Evolutionary conservation across 164 flowering plant species (phyloP), one percentile per base, ranked within the genome.

Genomic region (Litsea cubeba): DNA sequence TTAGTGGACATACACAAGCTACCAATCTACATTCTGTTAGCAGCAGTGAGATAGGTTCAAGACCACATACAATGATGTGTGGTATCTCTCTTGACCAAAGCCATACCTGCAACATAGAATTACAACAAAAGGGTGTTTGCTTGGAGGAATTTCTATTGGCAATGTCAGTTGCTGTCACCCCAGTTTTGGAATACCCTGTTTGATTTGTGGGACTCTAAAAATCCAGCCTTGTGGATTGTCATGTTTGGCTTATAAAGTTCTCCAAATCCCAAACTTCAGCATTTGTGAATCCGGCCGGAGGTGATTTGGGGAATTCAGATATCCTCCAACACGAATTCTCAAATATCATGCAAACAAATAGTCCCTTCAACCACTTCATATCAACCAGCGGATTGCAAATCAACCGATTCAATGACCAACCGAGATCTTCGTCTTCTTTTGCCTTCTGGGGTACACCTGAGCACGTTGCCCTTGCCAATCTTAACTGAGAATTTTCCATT

Each of bases 401-500:
- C 83, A 30, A 82, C 73, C 2, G 88, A 79, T 68, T 85, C 87
- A 35, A 76, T 75, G 49, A 81, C 15, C 40, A 65, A n/a, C 46
- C 83, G 77, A 50, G 89, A 85, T 74, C 83, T 84, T 57, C 94
- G 80, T 70, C 97, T 85, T 82, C 87, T 88, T 81, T 94, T 91
- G 62, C 88, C 79, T 72, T 90, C 93, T 3, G 97, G 97, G 20
- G 95, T 90, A 72, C 89, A 84, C 74, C 86, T 77, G 10, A 79
- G 26, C 30, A 81, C 72, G 25, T 77, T 79, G 22, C 75, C 28
- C 73, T 83, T 88, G 18, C 89, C 84, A 57, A 77, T 63, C 60
- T 85, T 86, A 28, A 77, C 57, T 49, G 87, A 58, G 58, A 76
- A 65, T 69, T 86, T 90, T 74, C 83, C 70, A 35, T 71, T 83